These are phyloP conservation scores for Didymella lethalis DNA, from an alignment of 2,329 filamentous ascomycete species.

Conservation along the genomic window DNA sequence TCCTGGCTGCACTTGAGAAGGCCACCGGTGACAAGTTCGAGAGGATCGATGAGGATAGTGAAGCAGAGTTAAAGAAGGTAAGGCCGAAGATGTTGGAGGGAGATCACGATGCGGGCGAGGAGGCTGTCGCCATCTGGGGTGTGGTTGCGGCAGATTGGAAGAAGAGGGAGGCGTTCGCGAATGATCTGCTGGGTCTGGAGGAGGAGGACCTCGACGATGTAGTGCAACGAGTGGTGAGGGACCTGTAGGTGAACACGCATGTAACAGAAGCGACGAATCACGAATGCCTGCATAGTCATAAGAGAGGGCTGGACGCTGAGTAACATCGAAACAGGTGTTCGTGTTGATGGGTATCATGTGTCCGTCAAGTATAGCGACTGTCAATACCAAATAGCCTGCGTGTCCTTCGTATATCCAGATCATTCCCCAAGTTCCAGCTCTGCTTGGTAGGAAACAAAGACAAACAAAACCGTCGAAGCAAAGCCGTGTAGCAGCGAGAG, in stretches of 20 bases:
- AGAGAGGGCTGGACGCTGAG: background rate
- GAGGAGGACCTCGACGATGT: conserved; percentile 45
- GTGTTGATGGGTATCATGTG: conserved; percentile 1
- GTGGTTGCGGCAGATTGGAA: conserved; percentile 48
- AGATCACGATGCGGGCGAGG: conserved; percentile 42
- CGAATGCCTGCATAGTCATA: background rate
- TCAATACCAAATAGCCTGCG: background rate
- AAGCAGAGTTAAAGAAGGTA: conserved; percentile 34
- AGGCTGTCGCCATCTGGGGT: conserved; percentile 46
- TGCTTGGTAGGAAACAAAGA: background rate
- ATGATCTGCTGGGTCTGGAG: conserved; percentile 41
- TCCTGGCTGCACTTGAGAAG: conserved; percentile 64
- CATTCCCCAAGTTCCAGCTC: background rate
- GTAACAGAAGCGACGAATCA: background rate
- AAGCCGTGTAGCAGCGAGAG: background rate
- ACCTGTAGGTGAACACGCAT: conserved; percentile 10
- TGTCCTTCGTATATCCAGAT: background rate
- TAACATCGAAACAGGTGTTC: background rate
- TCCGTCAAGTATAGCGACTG: background rate
- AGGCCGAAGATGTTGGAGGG: conserved; percentile 47
- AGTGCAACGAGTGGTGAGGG: conserved; percentile 35
- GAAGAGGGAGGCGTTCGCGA: conserved; percentile 43
- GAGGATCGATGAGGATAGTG: conserved; percentile 53
- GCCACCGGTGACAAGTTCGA: conserved; percentile 61
- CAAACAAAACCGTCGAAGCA: no score